Percentiles rank a stretch among this genome's conserved stretches.
Evolutionary conservation across 2,329 filamentous ascomycete genomes (phyloP).

Genomic region (Chaetomiaceae sp.): DNA sequence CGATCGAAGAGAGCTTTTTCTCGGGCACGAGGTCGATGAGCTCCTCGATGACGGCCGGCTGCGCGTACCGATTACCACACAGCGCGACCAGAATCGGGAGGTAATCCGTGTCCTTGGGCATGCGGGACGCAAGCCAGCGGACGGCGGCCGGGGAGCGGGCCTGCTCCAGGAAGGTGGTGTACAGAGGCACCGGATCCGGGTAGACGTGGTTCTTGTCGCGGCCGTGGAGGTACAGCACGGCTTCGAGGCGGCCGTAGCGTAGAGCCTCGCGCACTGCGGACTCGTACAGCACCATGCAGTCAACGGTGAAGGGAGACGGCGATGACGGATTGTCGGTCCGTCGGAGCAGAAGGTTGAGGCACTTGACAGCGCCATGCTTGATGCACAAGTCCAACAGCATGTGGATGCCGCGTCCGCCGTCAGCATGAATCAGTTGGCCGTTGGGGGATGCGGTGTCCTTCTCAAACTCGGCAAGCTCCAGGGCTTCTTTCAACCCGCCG

Average conservation of each 20-base stretch:
- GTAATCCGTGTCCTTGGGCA: not conserved
- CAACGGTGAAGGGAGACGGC: not conserved
- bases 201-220: not conserved
- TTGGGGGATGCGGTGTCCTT: not conserved
- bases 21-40: not conserved
- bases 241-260: not conserved
- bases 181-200: not conserved
- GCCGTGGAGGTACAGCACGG: not conserved
- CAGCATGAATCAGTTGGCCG: not conserved
- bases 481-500: not conserved
- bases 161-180: not conserved
- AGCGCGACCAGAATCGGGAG: not conserved
- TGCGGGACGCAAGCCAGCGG: not conserved
- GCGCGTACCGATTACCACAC: not conserved
- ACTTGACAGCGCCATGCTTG: not conserved
- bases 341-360: not conserved
- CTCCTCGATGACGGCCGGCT: not conserved
- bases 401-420: not conserved
- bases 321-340: not conserved
- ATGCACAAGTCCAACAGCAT: constrained; percentile 3
- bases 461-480: constrained; percentile 5
- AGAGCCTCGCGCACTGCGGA: not conserved
- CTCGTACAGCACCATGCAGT: not conserved
- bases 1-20: not conserved
- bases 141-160: not conserved